These are phyloP conservation scores for Sugiyamaella pinicola DNA, from an alignment of 1,139 yeast species.

Conservation along the genomic window DNA sequence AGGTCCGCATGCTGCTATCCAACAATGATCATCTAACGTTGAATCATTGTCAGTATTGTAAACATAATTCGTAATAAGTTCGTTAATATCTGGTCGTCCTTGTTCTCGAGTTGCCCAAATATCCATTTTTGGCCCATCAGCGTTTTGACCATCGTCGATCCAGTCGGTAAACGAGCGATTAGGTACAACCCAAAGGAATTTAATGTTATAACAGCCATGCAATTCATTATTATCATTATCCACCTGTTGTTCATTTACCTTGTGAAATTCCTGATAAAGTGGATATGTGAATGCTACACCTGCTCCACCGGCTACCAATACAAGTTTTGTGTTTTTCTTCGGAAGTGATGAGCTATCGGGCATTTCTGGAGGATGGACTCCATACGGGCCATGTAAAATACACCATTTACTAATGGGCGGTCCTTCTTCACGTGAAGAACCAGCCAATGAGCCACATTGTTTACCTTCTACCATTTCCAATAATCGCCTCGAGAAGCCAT, in stretches of 20 bases:
- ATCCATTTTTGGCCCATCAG: slow-evolving; percentile 12
- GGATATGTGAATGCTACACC: slow-evolving; percentile 40
- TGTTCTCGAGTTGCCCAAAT: slow-evolving; percentile 33
- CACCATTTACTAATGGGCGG: slow-evolving; percentile 27
- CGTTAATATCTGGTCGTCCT: slow-evolving; percentile 32
- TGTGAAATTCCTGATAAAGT: slow-evolving; percentile 31
- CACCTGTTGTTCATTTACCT: slow-evolving; percentile 15
- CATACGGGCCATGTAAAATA: slow-evolving; percentile 38
- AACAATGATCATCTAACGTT: slow-evolving; percentile 20
- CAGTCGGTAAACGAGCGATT: slow-evolving; percentile 29
- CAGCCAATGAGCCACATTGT: not conserved
- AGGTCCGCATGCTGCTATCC: slow-evolving; percentile 39
- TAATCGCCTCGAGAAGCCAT: slow-evolving; percentile 34
- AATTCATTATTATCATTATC: not conserved
- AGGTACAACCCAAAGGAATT: slow-evolving; percentile 37
- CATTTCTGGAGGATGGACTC: slow-evolving; percentile 27
- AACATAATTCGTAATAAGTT: slow-evolving; percentile 23
- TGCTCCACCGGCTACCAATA: slow-evolving; percentile 38
- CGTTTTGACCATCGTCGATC: slow-evolving; percentile 20
- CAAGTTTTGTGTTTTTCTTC: slow-evolving; percentile 22
- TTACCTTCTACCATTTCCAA: slow-evolving; percentile 10
- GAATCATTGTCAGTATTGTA: slow-evolving; percentile 12
- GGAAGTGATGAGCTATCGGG: slow-evolving; percentile 15
- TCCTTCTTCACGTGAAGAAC: not conserved
- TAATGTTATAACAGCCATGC: slow-evolving; percentile 21